phyloP scores from a whole-genome alignment of 345 rosid genomes.

The Sapria himalayana region DNA sequence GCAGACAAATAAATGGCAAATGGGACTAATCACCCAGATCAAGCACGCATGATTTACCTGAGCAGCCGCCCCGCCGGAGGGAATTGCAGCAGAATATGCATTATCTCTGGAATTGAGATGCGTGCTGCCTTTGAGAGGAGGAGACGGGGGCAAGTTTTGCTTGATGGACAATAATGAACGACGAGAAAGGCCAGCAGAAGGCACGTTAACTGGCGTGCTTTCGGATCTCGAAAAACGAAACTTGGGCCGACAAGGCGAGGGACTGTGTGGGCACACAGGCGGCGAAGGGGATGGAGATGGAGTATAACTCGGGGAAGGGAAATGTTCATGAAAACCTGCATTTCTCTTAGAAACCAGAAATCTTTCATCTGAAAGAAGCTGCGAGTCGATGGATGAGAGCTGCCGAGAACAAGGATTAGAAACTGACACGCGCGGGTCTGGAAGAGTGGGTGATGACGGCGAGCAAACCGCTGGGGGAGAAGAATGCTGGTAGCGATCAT shows the following conservation, averaged over 20 bases:
- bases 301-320: constrained; percentile 39
- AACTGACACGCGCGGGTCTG: constrained; percentile 37
- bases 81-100: constrained; percentile 17
- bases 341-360: constrained; percentile 24
- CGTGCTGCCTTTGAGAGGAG: constrained; percentile 28
- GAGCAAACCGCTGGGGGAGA: constrained; percentile 51
- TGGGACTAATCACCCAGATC: too few species aligned
- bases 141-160: constrained; percentile 36
- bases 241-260: constrained; percentile 19
- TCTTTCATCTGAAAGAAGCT: constrained; percentile 44
- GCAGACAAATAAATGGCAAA: too few species aligned
- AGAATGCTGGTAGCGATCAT: constrained; percentile 39
- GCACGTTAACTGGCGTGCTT: constrained; percentile 76
- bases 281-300: constrained; percentile 58
- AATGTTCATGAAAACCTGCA: constrained; percentile 28
- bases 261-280: constrained; percentile 32
- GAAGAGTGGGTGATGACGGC: constrained; percentile 73
- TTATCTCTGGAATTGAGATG: constrained; percentile 21
- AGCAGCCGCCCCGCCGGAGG: constrained; percentile 21
- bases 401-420: constrained; percentile 30
- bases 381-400: constrained; percentile 19
- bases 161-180: constrained; percentile 22
- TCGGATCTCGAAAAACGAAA: constrained; percentile 40
- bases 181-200: constrained; percentile 16
- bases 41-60: constrained; percentile 43